These are phyloP conservation scores for Pestalotiopsis sp. DNA, from an alignment of 2,329 filamentous ascomycete species.

Conservation along the genomic window DNA sequence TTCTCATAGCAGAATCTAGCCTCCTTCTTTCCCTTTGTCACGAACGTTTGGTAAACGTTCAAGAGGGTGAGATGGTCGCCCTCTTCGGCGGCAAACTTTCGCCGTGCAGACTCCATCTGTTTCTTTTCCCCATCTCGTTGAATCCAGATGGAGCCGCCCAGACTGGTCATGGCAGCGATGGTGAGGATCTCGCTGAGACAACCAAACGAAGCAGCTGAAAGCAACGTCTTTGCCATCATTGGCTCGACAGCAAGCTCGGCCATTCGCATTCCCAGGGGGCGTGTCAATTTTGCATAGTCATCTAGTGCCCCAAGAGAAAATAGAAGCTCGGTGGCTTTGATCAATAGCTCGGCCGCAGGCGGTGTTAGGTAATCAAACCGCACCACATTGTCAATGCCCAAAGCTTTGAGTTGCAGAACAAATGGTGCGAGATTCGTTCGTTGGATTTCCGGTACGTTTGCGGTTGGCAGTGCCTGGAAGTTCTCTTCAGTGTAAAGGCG, in stretches of 20 bases:
- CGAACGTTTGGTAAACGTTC: conserved; percentile 90
- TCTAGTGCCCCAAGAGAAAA: conserved; percentile 87
- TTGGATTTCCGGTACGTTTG: conserved; percentile 88
- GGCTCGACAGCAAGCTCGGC: conserved; percentile 91
- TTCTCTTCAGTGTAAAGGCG: conserved; percentile 83
- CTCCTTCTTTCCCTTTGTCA: conserved; percentile 81
- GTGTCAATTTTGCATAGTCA: conserved; percentile 86
- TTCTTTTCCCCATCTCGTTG: conserved; percentile 78
- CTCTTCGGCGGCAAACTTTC: conserved; percentile 88
- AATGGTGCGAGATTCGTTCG: conserved; percentile 87
- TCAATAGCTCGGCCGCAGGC: conserved; percentile 82
- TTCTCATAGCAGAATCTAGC: conserved; percentile 86
- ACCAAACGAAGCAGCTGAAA: conserved; percentile 73
- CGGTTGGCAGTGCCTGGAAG: conserved; percentile 67
- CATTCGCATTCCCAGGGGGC: conserved; percentile 86
- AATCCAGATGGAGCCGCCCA: conserved; percentile 84
- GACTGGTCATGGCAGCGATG: conserved; percentile 91
- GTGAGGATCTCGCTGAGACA: conserved; percentile 86
- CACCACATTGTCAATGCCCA: conserved; percentile 93
- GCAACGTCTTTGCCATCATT: conserved; percentile 90
- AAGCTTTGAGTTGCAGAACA: conserved; percentile 87
- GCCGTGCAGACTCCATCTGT: conserved; percentile 70
- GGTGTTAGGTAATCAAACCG: conserved; percentile 88
- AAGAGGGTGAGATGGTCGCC: conserved; percentile 91
- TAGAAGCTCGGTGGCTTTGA: conserved; percentile 84